Evolutionary conservation across 306 rosid genomes (phyloP).

Genomic region (Luffa acutangula): DNA sequence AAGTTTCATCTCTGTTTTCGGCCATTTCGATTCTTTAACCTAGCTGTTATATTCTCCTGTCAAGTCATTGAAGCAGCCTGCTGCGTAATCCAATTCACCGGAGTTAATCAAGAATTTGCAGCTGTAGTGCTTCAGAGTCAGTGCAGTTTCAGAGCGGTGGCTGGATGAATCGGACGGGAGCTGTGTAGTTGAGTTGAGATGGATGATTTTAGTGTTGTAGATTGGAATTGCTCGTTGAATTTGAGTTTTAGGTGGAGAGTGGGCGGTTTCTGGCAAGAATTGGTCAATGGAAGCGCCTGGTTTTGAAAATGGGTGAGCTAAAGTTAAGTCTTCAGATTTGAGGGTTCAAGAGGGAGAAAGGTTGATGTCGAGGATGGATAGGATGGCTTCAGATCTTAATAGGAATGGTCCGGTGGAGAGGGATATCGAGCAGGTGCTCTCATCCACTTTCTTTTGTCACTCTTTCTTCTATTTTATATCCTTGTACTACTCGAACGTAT

Average conservation of each 20-base stretch:
- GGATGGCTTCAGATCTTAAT: conserved; percentile 91
- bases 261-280: conserved; percentile 22
- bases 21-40: neutral
- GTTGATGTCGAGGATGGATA: conserved; percentile 63
- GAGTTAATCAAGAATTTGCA: conserved; percentile 4
- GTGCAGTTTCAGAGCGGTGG: conserved; percentile 24
- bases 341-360: conserved; percentile 20
- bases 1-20: conserved; percentile 15
- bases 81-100: neutral
- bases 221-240: conserved; percentile 26
- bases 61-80: neutral
- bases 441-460: conserved; percentile 9
- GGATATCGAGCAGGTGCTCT: conserved; percentile 86
- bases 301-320: conserved; percentile 43
- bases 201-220: conserved; percentile 42
- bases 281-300: conserved; percentile 63
- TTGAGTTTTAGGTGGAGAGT: conserved; percentile 28
- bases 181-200: conserved; percentile 27
- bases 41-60: conserved; percentile 7
- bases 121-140: conserved; percentile 16
- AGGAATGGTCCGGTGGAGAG: conserved; percentile 83
- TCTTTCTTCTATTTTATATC: neutral
- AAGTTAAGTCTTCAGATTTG: conserved; percentile 42
- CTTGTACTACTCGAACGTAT: neutral
- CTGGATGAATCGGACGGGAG: conserved; percentile 17